Evolutionary conservation across 1,284 basidiomycete genomes (phyloP).

Genomic region (Cutaneotrichosporon sp.): DNA sequence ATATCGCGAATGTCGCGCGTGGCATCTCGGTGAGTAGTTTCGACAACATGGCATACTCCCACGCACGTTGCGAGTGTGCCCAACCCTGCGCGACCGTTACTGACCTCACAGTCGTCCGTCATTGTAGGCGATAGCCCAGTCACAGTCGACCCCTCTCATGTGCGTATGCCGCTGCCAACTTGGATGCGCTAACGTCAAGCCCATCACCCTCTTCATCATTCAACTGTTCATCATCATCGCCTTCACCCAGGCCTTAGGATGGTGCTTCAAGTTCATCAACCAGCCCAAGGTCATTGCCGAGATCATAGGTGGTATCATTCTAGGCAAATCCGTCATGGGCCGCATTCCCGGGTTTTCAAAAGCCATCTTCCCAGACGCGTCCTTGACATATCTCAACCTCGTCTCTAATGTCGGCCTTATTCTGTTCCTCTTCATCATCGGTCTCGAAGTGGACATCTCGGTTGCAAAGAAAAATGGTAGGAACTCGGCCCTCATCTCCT

Average conservation of each 20-base stretch:
- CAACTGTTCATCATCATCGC: slow-evolving; percentile 59
- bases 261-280: slow-evolving; percentile 61
- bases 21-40: slow-evolving; percentile 9
- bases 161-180: slow-evolving; percentile 26
- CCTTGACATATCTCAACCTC: slow-evolving; percentile 72
- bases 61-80: neutral
- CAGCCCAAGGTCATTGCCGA: slow-evolving; percentile 86
- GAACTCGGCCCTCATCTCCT: slow-evolving; percentile 58
- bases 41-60: too few species aligned
- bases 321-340: slow-evolving; percentile 64
- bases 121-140: slow-evolving; percentile 26
- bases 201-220: slow-evolving; percentile 77
- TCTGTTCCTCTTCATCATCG: slow-evolving; percentile 87
- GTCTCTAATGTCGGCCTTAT: slow-evolving; percentile 90
- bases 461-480: slow-evolving; percentile 73
- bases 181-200: slow-evolving; percentile 48
- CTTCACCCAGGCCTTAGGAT: slow-evolving; percentile 66
- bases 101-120: slow-evolving; percentile 6
- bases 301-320: slow-evolving; percentile 74
- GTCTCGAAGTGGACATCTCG: slow-evolving; percentile 78
- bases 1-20: neutral
- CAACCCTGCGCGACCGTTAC: neutral
- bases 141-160: slow-evolving; percentile 57
- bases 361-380: slow-evolving; percentile 71
- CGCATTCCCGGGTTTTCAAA: slow-evolving; percentile 74